Conservation (phyloP, 208 protist species). For the Wallacemonas sp. region DNA sequence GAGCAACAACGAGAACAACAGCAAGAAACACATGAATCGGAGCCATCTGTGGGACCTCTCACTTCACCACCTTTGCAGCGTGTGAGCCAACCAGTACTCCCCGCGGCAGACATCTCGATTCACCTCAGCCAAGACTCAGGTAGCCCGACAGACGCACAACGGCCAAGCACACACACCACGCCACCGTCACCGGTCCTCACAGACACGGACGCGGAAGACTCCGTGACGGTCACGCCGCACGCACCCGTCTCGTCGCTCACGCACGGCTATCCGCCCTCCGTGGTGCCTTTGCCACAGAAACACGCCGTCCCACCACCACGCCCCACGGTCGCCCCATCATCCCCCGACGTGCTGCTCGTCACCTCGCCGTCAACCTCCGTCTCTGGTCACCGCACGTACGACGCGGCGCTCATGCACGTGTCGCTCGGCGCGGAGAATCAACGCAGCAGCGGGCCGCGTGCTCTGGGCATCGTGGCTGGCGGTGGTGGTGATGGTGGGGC, state of each 20-base stretch:
- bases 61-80: no score
- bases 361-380: neutral
- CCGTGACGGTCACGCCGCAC: neutral
- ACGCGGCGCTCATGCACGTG: conserved; percentile 4
- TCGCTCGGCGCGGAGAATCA: no score
- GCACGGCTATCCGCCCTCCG: neutral
- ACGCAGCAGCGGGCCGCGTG: no score
- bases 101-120: no score
- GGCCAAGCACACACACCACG: neutral
- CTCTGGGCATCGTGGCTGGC: no score
- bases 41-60: no score
- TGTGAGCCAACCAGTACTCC: no score
- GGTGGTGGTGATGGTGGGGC: no score
- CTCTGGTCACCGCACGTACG: neutral
- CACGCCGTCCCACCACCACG: no score
- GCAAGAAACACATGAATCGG: no score
- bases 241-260: neutral
- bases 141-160: no score
- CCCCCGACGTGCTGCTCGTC: neutral
- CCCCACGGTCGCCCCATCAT: no score
- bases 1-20: conserved; percentile 4
- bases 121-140: neutral
- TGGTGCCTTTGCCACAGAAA: neutral
- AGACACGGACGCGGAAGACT: neutral
- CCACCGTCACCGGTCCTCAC: conserved; percentile 2